Evolutionary conservation across 2,329 filamentous ascomycete genomes (phyloP).

Genomic region (Acrocalymma vagum): DNA sequence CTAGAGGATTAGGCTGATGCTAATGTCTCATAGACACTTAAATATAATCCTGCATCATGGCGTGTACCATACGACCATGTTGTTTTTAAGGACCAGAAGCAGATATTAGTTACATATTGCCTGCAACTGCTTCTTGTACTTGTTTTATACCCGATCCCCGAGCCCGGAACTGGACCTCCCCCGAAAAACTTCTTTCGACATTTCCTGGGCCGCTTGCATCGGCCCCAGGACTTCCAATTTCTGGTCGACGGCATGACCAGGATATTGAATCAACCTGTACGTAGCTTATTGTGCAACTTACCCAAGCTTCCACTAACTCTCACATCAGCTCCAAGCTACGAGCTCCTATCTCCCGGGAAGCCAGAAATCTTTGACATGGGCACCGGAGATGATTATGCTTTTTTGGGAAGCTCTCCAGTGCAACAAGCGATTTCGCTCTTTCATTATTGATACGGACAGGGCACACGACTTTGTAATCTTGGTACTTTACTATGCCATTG

Average conservation of each 20-base stretch:
- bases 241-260: constrained; percentile 93
- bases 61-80: constrained; percentile 92
- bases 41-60: constrained; percentile 96
- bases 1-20: background rate
- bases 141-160: constrained; percentile 87
- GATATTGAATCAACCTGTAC: constrained; percentile 84
- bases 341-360: constrained; percentile 87
- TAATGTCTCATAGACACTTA: constrained; percentile 72
- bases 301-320: constrained; percentile 15
- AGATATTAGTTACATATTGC: constrained; percentile 89
- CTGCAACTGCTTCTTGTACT: constrained; percentile 88
- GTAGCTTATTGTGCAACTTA: constrained; percentile 12
- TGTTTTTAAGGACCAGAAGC: constrained; percentile 89
- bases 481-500: constrained; percentile 90
- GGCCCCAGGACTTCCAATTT: constrained; percentile 97
- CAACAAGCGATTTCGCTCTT: constrained; percentile 95
- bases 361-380: constrained; percentile 82
- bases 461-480: constrained; percentile 93
- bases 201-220: constrained; percentile 87
- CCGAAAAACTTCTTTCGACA: constrained; percentile 94
- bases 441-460: constrained; percentile 94
- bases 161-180: constrained; percentile 69
- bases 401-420: constrained; percentile 98
- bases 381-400: constrained; percentile 93
- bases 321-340: constrained; percentile 76